Percentiles rank a stretch among this genome's conserved stretches.
Conservation (phyloP, 225 moss, liverwort and hornwort genomes). For the Lunularia cruciata region DNA sequence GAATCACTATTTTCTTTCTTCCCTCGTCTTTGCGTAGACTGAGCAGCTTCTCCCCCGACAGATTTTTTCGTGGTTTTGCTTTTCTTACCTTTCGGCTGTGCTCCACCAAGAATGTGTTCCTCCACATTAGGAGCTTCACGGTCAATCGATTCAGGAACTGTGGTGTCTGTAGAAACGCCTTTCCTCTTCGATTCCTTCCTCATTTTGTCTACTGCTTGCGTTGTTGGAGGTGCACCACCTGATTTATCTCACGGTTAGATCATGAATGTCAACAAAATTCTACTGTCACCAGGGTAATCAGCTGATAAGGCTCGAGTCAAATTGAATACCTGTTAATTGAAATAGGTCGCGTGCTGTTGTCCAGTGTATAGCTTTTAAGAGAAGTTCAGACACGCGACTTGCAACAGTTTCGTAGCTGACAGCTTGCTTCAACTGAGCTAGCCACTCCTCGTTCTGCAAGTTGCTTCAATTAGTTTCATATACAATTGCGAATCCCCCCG, state of each 20-base stretch:
- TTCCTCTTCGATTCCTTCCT: neutral
- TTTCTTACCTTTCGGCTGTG: neutral
- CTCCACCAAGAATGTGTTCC: neutral
- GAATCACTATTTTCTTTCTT: neutral
- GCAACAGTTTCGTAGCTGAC: constrained; percentile 8
- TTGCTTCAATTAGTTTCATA: neutral
- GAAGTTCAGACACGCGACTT: constrained; percentile 19
- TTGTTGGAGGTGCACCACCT: neutral
- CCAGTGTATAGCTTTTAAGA: constrained; percentile 36
- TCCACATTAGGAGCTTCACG: neutral
- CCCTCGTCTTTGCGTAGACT: neutral
- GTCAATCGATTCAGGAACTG: neutral
- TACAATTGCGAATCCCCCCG: too few relatives aligned
- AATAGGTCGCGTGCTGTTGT: constrained; percentile 29
- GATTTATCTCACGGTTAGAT: neutral
- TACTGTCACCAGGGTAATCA: neutral
- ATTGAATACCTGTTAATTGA: neutral
- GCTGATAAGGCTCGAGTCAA: neutral
- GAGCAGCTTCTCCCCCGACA: neutral
- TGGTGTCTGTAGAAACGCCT: neutral
- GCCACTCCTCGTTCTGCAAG: constrained; percentile 31
- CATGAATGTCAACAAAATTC: neutral
- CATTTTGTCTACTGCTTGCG: neutral
- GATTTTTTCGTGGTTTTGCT: neutral
- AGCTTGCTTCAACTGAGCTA: constrained; percentile 9